Evolutionary conservation across 805 yeast genomes (phyloP), one percentile per base, ranked within the genome.

Genomic region (Alloascoidea africana): DNA sequence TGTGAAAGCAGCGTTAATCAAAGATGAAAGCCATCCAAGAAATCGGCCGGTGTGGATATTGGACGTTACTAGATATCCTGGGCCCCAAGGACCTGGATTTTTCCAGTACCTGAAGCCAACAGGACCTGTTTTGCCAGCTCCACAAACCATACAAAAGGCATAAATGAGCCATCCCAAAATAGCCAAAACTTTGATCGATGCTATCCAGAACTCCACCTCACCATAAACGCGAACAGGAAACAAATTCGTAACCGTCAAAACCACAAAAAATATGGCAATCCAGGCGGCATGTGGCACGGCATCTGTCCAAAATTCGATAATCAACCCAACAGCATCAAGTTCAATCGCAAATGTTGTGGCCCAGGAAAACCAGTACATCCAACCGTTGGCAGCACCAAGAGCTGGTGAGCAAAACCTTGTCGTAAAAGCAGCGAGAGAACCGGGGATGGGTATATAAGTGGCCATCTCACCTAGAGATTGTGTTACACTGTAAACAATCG

Each of bases 381-480:
- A 77, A 38, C 82, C 81, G 41, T 70, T 73, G 18, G 85, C 75
- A 33, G 75, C 79, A 39, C 87, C 89, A 32, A 76, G 53, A 4
- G 86, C 71, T n/a, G 77, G 79, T 3, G 79, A 72, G 19, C 76
- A 54, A 61, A 77, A 79, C 46, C 80, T 62, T 8, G 78, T 63
- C n/a, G 76, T 66, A 51, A 78, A 79, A 35, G 75, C 81, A 18
- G 80, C 70, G 56, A 78, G 76, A 0, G 84, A 75, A 1, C 74
- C 64, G 3, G 77, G 60, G 33, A 76, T 70, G 5, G 87, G 87
- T 14, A 79, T 73, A 45, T 66, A 75, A 5, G 86, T 78, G 37
- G 86, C 85, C 87, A 80, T 76, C 54, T 80, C 89, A 49, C 86
- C 87, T 39, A 80, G 59, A 3, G 79, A 68, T 51, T 78, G 86